Evolutionary conservation across 2,329 filamentous ascomycete species (phyloP).

Genomic region (Calonectria naviculata): DNA sequence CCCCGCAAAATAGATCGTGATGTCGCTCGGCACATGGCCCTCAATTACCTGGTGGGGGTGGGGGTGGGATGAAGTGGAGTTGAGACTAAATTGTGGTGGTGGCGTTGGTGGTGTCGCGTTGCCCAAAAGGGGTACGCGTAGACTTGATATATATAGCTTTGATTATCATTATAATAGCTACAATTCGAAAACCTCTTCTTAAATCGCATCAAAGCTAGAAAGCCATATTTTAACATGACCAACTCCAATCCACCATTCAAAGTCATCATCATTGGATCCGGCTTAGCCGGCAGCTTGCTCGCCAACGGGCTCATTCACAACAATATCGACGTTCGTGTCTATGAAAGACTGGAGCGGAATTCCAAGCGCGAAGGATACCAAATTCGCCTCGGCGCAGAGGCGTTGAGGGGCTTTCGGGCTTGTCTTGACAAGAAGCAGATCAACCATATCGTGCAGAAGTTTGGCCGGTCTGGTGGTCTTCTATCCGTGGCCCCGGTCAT

Average conservation of each 20-base stretch:
- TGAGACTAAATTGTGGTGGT: background rate
- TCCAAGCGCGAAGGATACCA: background rate
- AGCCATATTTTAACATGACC: background rate
- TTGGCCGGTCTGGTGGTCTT: background rate
- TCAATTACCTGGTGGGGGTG: background rate
- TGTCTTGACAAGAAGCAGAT: background rate
- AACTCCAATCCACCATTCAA: background rate
- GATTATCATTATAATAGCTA: too few relatives aligned
- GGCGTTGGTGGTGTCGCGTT: background rate
- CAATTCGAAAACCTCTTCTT: too few relatives aligned
- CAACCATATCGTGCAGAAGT: background rate
- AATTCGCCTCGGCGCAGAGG: background rate
- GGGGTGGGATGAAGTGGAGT: background rate
- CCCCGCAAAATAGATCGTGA: too few relatives aligned
- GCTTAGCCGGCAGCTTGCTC: background rate
- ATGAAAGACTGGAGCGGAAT: background rate
- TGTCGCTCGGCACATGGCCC: too few relatives aligned
- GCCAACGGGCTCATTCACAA: background rate
- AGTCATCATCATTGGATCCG: background rate
- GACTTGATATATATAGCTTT: background rate
- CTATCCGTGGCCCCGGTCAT: background rate
- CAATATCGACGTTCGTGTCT: background rate
- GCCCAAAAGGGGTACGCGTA: background rate
- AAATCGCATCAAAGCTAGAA: background rate
- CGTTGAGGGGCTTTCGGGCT: background rate